phyloP scores from a whole-genome alignment of 2,329 filamentous ascomycete genomes.

The Cladosporium phlei region DNA sequence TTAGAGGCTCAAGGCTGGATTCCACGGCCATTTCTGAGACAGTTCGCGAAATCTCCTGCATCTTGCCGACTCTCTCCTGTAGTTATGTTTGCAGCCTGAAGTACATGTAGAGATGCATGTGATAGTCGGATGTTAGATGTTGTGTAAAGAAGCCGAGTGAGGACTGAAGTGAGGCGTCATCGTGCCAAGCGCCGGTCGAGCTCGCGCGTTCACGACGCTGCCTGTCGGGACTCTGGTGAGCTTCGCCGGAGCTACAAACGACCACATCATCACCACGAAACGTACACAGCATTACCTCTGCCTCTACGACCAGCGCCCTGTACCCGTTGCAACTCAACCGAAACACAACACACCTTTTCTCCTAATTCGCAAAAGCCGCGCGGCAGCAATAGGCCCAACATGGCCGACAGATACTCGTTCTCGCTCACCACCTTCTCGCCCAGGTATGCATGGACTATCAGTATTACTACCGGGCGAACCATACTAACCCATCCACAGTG shows the following conservation, averaged over 20 bases:
- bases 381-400: constrained; percentile 42
- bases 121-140: background rate
- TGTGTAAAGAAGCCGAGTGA: constrained; percentile 1
- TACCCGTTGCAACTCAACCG: background rate
- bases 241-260: constrained; percentile 6
- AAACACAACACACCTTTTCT: background rate
- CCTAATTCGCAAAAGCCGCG: background rate
- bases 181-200: constrained; percentile 1
- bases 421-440: constrained; percentile 99
- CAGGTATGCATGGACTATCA: constrained; percentile 60
- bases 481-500: constrained; percentile 58
- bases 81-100: too few relatives aligned
- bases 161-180: background rate
- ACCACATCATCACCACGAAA: constrained; percentile 9
- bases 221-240: constrained; percentile 7
- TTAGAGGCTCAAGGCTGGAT: too few relatives aligned
- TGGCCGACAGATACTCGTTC: constrained; percentile 99
- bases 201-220: background rate
- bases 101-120: too few relatives aligned
- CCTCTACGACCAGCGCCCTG: background rate
- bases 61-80: too few relatives aligned
- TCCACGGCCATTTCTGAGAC: too few relatives aligned
- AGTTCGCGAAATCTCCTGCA: too few relatives aligned
- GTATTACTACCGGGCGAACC: constrained; percentile 1
- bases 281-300: background rate